These are phyloP conservation scores for Gentiana dahurica DNA, from an alignment of 257 asterid species.

Conservation along the genomic window DNA sequence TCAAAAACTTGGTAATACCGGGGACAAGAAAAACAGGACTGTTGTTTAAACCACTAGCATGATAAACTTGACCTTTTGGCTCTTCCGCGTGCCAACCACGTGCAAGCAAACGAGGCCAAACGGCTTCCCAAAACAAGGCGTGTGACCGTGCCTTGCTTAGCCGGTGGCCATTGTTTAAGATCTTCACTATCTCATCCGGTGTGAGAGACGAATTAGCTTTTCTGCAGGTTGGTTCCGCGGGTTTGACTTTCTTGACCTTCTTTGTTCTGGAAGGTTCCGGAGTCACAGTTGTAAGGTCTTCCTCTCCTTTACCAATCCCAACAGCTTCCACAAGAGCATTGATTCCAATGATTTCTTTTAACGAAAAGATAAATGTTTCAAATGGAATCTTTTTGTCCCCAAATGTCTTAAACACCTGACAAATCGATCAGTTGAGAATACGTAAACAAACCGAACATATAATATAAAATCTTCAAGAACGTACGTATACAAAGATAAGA, in stretches of 20 bases:
- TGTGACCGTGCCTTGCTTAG: slow-evolving; percentile 55
- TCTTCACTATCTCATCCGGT: slow-evolving; percentile 35
- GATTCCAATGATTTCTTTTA: slow-evolving; percentile 52
- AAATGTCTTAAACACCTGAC: too few relatives aligned
- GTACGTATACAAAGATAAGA: too few relatives aligned
- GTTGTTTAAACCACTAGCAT: background rate
- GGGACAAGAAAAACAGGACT: slow-evolving; percentile 45
- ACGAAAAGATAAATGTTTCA: slow-evolving; percentile 26
- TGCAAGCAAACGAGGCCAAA: slow-evolving; percentile 72
- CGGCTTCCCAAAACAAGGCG: slow-evolving; percentile 81
- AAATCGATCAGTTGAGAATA: too few relatives aligned
- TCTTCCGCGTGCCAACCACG: slow-evolving; percentile 66
- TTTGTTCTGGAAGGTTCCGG: slow-evolving; percentile 39
- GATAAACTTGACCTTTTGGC: slow-evolving; percentile 26
- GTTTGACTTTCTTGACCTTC: slow-evolving; percentile 15
- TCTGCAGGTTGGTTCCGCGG: too few relatives aligned
- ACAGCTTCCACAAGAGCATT: slow-evolving; percentile 50
- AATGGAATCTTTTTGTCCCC: too few relatives aligned
- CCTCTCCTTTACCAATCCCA: slow-evolving; percentile 54
- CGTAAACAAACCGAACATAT: too few relatives aligned
- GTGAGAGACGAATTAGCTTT: slow-evolving; percentile 14
- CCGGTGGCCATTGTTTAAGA: slow-evolving; percentile 12
- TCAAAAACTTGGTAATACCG: slow-evolving; percentile 41
- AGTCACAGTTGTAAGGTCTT: slow-evolving; percentile 46
- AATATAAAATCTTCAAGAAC: too few relatives aligned